Evolutionary conservation across 2,329 filamentous ascomycete species (phyloP).

Genomic region (Camillea tinctor): DNA sequence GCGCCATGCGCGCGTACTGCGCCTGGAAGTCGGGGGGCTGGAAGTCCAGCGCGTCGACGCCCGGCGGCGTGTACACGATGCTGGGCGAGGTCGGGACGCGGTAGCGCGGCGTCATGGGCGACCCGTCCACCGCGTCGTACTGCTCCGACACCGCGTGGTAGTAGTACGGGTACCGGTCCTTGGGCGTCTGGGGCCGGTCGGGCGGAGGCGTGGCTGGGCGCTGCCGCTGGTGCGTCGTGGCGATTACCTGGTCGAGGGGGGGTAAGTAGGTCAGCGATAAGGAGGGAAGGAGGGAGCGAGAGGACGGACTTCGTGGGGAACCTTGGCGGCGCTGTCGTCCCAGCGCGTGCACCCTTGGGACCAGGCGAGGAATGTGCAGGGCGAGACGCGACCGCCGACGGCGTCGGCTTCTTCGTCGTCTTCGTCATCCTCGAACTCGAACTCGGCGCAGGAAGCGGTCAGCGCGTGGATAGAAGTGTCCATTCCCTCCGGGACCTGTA

Average conservation of each 20-base stretch:
- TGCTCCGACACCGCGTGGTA: constrained; percentile 17
- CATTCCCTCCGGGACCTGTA: constrained; percentile 18
- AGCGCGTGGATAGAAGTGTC: constrained; percentile 15
- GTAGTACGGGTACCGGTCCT: constrained; percentile 7
- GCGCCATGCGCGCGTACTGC: constrained; percentile 34
- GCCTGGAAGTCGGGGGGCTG: constrained; percentile 18
- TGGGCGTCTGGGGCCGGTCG: constrained; percentile 1
- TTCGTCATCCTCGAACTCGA: constrained; percentile 13
- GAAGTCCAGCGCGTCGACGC: constrained; percentile 14
- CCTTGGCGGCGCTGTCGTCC: constrained; percentile 21
- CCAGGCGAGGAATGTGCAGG: constrained; percentile 41
- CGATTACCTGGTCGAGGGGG: neutral
- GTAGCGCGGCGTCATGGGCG: constrained; percentile 25
- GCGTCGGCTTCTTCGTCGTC: constrained; percentile 39
- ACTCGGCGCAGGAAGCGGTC: constrained; percentile 9
- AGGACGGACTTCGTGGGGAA: constrained; percentile 35
- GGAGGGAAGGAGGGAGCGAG: neutral
- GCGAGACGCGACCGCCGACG: constrained; percentile 37
- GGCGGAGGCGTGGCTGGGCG: constrained; percentile 20
- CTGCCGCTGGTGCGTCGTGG: constrained; percentile 5
- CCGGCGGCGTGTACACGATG: constrained; percentile 24
- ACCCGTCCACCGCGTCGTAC: constrained; percentile 26
- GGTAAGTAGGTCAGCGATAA: constrained; percentile 1
- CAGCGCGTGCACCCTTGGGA: constrained; percentile 35
- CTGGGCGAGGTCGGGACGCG: constrained; percentile 24